Evolutionary conservation across 202 grass and related monocot genomes (phyloP), one percentile per base, ranked within the genome.

Genomic region (Elaeis oleifera): DNA sequence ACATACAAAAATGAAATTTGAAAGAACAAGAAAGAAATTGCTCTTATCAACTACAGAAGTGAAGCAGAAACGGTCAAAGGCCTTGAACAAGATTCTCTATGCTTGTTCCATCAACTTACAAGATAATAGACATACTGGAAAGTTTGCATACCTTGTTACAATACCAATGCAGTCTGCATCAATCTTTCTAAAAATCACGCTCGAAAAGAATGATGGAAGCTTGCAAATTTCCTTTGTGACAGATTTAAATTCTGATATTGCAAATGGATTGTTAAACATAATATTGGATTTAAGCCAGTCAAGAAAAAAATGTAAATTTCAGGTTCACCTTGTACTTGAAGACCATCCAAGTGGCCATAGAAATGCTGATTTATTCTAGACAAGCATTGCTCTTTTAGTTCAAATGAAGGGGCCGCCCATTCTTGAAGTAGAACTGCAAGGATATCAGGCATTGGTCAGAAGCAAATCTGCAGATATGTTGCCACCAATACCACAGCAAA

Each of bases 141-240:
- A 13, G 26, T 36, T 69, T 50, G 22, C 50, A 62, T 76, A 99
- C 94, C 94, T 89, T 77, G 88, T 78, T 61, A 92, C 82, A 51
- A 60, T 84, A 82, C 94, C 85, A 72, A 82, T 86, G 67, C 80
- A 60, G 58, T 58, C 62, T 64, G 62, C 64, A 22, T 99, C 94
- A 19, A 92, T 89, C 78, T 89, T 99, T 78, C 80, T 84, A 69
- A 92, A 99, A 71, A 99, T 82, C 54, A 84, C 73, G 77, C 65
- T 79, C 23, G 88, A 99, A 57, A 99, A 72, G 61, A 89, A 92
- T 49, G 94, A 90, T 17, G 94, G 94, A 19, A 99, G 59, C 64
- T 99, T 92, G 78, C 94, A 99, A 60, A 99, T 84, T 61, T 99
- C 88, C 81, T 99, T 99, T 69, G 85, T 78, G 59, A 99, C 85